Evolutionary conservation across 176 grass and related monocot genomes (phyloP).

Genomic region (Aechmea fasciata): DNA sequence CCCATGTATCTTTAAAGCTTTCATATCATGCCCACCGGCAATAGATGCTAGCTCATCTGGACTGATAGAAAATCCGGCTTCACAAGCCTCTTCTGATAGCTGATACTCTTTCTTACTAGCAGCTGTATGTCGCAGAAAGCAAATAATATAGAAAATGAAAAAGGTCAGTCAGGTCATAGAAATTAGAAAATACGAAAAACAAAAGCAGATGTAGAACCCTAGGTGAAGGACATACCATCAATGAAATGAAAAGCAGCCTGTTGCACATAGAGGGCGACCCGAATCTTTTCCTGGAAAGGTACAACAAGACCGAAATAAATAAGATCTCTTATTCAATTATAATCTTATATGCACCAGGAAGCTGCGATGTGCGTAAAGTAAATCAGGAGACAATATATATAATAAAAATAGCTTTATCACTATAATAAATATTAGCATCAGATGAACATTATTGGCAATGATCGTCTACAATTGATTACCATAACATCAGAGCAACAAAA

Average conservation of each 20-base stretch:
- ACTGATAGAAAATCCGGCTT: constrained; percentile 61
- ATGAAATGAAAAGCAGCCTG: constrained; percentile 59
- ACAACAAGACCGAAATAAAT: constrained; percentile 4
- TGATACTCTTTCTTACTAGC: constrained; percentile 42
- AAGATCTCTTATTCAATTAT: not conserved
- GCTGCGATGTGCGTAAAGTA: too few relatives aligned
- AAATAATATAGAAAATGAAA: constrained; percentile 6
- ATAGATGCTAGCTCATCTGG: constrained; percentile 84
- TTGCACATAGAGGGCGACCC: constrained; percentile 62
- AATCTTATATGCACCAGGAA: too few relatives aligned
- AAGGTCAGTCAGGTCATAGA: not conserved
- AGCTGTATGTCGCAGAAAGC: constrained; percentile 25
- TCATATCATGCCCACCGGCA: constrained; percentile 56
- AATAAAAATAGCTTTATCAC: not conserved
- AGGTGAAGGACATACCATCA: constrained; percentile 40
- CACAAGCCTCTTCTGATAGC: constrained; percentile 54
- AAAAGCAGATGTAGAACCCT: constrained; percentile 1
- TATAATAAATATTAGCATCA: not conserved
- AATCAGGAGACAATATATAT: too few relatives aligned
- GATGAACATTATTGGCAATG: not conserved
- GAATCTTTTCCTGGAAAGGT: constrained; percentile 51
- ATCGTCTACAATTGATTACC: not conserved
- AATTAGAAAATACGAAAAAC: not conserved
- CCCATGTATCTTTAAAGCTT: constrained; percentile 59
- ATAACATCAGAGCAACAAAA: not conserved